phyloP scores from a whole-genome alignment of 73 alveolate species.

The Uronychia binucleata region DNA sequence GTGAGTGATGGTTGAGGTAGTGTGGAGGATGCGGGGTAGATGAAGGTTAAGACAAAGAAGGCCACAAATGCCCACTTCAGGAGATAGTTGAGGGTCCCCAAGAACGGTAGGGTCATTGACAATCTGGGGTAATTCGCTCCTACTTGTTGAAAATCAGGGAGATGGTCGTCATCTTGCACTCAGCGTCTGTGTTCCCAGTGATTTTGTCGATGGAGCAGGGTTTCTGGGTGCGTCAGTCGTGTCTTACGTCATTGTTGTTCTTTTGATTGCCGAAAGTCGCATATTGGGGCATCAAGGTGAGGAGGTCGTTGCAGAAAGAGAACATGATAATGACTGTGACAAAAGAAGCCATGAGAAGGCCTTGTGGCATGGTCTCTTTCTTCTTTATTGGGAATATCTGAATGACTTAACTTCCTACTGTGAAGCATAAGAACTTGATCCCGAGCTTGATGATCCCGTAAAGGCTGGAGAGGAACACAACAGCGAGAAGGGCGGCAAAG shows the following conservation, averaged over 20 bases:
- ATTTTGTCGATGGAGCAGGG: constrained; percentile 5
- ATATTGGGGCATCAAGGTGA: constrained; percentile 74
- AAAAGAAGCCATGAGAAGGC: constrained; percentile 61
- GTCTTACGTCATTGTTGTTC: constrained; percentile 5
- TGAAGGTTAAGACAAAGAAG: neutral
- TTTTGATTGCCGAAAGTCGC: constrained; percentile 72
- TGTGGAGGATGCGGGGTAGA: constrained; percentile 1
- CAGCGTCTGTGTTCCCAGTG: neutral
- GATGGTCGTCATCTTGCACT: constrained; percentile 50
- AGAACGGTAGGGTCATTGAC: constrained; percentile 27
- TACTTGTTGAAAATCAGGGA: constrained; percentile 40
- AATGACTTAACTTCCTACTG: neutral
- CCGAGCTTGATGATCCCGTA: constrained; percentile 79
- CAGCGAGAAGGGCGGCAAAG: constrained; percentile 55
- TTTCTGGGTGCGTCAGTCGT: neutral
- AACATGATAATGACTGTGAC: constrained; percentile 55
- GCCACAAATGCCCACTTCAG: constrained; percentile 32
- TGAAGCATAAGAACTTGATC: constrained; percentile 45
- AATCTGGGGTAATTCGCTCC: neutral
- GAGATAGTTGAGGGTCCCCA: constrained; percentile 11
- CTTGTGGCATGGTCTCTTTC: constrained; percentile 71
- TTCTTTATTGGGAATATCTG: constrained; percentile 63
- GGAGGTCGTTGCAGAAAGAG: constrained; percentile 64
- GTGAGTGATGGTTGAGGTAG: too few species aligned
- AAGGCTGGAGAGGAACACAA: constrained; percentile 62